Evolutionary conservation across 768 basidiomycete species (phyloP).

Genomic region (Suillus hirtellus): DNA sequence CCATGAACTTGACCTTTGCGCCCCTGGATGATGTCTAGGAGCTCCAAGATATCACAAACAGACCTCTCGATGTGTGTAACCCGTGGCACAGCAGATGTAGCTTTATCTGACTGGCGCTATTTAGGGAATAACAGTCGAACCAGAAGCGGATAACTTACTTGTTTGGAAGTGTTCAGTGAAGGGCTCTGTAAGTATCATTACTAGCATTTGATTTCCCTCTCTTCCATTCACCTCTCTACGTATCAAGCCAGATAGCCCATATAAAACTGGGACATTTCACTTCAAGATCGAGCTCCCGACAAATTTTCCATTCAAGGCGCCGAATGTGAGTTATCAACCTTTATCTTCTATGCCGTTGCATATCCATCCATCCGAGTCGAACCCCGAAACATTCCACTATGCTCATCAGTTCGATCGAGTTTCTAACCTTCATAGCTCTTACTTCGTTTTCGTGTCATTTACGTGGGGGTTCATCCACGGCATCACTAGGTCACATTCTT

Average conservation of each 20-base stretch:
- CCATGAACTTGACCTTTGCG: constrained; percentile 13
- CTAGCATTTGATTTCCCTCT: background rate
- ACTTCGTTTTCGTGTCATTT: constrained; percentile 12
- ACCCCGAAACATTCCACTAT: constrained; percentile 23
- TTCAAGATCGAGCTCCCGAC: constrained; percentile 72
- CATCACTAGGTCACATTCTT: constrained; percentile 68
- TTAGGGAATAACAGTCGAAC: constrained; percentile 64
- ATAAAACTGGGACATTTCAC: constrained; percentile 78
- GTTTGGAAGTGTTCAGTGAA: constrained; percentile 79
- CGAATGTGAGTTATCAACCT: constrained; percentile 48
- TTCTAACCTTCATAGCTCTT: constrained; percentile 4
- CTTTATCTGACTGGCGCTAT: constrained; percentile 13
- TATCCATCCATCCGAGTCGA: constrained; percentile 7
- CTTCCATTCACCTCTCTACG: constrained; percentile 8
- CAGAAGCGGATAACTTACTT: constrained; percentile 71
- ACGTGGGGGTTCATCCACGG: constrained; percentile 20
- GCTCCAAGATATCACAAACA: constrained; percentile 56
- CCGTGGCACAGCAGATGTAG: constrained; percentile 11
- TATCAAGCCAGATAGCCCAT: constrained; percentile 71
- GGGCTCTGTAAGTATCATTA: constrained; percentile 55
- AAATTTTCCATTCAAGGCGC: constrained; percentile 89
- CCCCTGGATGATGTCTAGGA: constrained; percentile 48
- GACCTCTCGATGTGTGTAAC: constrained; percentile 62
- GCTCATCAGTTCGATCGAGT: constrained; percentile 9
- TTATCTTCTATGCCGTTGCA: constrained; percentile 10